A percentile compares a stretch with the other conserved stretches of the same genome.
Evolutionary conservation across 2,329 filamentous ascomycete genomes (phyloP).

Genomic region (Stromatinia cepivora): DNA sequence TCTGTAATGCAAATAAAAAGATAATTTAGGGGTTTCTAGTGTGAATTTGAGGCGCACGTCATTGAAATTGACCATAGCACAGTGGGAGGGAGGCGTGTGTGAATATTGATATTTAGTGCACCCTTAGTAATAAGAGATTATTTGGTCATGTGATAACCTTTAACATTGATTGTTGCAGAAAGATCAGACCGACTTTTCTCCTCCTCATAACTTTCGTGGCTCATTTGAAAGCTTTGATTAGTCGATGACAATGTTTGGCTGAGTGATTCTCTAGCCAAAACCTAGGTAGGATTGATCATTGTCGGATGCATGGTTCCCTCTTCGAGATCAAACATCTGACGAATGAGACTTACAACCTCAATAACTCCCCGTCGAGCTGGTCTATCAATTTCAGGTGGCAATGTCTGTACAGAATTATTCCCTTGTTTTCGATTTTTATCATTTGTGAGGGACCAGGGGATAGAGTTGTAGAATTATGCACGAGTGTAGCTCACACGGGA

Average conservation of each 20-base stretch:
- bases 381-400: not conserved
- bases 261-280: not conserved
- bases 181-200: not conserved
- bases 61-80: not conserved
- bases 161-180: not conserved
- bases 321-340: not conserved
- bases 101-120: not conserved
- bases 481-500: not conserved
- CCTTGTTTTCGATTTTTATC: too few species aligned
- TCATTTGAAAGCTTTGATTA: not conserved
- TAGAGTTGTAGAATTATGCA: not conserved
- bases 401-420: not conserved
- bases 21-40: not conserved
- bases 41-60: not conserved
- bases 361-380: not conserved
- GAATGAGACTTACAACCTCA: not conserved
- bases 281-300: not conserved
- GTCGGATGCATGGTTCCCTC: not conserved
- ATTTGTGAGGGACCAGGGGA: not conserved
- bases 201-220: not conserved
- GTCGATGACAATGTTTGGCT: not conserved
- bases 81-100: not conserved
- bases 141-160: not conserved
- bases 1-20: not conserved
- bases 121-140: too few species aligned